Conservation (phyloP, 345 rosid genomes). For the Erodium maritimum region DNA sequence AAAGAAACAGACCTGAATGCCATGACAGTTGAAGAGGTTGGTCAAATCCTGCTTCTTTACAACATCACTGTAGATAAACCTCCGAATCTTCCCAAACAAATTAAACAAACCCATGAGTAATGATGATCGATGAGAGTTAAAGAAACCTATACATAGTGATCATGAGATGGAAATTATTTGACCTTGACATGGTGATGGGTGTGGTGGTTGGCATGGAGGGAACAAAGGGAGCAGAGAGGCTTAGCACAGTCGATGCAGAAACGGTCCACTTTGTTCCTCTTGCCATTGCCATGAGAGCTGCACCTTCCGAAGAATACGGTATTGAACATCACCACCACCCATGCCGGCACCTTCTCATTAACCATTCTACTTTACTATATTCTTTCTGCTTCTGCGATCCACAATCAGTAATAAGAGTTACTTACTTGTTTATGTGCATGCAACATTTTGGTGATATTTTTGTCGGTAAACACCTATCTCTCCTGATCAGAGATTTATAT, state of each 20-base stretch:
- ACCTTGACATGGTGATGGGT: conserved; percentile 14
- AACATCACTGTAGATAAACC: conserved; percentile 25
- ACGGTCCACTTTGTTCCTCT: conserved; percentile 21
- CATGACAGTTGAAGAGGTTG: conserved; percentile 25
- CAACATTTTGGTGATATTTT: too few relatives aligned
- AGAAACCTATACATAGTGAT: not conserved
- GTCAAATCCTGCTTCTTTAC: conserved; percentile 23
- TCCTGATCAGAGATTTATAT: too few relatives aligned
- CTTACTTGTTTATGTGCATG: too few relatives aligned
- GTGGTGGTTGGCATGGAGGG: conserved; percentile 12
- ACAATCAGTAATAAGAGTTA: too few relatives aligned
- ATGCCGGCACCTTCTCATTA: conserved; percentile 11
- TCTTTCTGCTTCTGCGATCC: too few relatives aligned
- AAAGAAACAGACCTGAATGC: conserved; percentile 13
- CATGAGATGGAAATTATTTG: too few relatives aligned
- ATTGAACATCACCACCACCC: conserved; percentile 21
- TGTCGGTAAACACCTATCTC: too few relatives aligned
- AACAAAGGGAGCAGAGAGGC: conserved; percentile 17
- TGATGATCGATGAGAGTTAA: not conserved
- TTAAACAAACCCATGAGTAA: not conserved
- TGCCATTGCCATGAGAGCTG: conserved; percentile 5
- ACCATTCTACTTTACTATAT: too few relatives aligned
- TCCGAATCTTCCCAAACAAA: conserved; percentile 15
- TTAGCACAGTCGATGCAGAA: conserved; percentile 23
- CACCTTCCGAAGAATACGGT: conserved; percentile 17